These are phyloP conservation scores for Artemisia princeps DNA, from an alignment of 140 eudicot species.

Conservation along the genomic window DNA sequence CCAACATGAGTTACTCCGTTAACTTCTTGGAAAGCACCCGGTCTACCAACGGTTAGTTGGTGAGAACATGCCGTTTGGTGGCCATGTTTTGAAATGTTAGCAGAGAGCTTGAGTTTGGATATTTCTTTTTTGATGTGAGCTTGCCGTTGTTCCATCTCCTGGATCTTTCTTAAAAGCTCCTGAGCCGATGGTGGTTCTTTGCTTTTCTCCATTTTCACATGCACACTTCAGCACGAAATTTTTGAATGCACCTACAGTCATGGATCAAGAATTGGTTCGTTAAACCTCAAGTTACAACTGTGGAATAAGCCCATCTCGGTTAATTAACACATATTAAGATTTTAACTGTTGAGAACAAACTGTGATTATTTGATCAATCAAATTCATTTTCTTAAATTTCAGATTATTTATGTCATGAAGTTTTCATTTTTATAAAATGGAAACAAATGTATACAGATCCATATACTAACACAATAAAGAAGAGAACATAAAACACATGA, in stretches of 20 bases:
- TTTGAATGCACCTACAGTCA: neutral
- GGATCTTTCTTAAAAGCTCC: constrained; percentile 26
- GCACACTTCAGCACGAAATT: neutral
- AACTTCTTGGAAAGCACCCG: neutral
- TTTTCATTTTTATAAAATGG: too few species aligned
- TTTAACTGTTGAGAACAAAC: too few species aligned
- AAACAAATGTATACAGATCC: too few species aligned
- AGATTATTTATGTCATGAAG: too few species aligned
- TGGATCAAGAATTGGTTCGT: neutral
- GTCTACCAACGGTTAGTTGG: constrained; percentile 23
- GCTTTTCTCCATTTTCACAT: constrained; percentile 2
- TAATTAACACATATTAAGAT: too few species aligned
- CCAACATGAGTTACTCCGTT: constrained; percentile 4
- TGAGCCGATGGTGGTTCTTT: constrained; percentile 12
- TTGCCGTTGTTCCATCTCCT: constrained; percentile 23
- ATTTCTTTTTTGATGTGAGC: constrained; percentile 55
- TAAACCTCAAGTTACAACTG: neutral
- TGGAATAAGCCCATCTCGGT: neutral
- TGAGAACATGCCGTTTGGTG: constrained; percentile 36
- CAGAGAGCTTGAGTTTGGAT: constrained; percentile 28
- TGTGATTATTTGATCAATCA: too few species aligned
- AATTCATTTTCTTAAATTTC: too few species aligned
- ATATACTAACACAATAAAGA: too few species aligned
- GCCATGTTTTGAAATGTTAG: constrained; percentile 17
- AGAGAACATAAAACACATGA: too few species aligned